Conservation (phyloP, 23 red algal genomes). For the Agarophyton chilense region DNA sequence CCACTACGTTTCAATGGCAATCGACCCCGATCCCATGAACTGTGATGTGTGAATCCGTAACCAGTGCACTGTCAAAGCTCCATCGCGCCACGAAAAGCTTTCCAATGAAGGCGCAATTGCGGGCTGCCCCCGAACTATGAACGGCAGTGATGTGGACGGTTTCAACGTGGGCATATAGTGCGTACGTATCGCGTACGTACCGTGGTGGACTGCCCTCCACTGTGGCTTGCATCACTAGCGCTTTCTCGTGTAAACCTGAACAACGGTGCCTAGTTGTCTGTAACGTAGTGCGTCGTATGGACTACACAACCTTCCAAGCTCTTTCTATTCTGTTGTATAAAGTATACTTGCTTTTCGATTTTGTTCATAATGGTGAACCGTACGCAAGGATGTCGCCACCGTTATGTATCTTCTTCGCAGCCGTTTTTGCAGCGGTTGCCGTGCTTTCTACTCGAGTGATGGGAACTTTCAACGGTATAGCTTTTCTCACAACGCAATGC, state of each 20-base stretch:
- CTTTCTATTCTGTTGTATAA: neutral
- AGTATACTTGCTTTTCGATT: neutral
- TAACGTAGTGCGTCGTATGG: no score
- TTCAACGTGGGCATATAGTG: no score
- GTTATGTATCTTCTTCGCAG: neutral
- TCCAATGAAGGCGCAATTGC: no score
- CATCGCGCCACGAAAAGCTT: no score
- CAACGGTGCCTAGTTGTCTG: no score
- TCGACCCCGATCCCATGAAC: no score
- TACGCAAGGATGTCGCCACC: neutral
- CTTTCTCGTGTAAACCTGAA: neutral
- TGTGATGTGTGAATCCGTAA: no score
- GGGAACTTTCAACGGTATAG: neutral
- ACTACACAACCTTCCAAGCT: no score
- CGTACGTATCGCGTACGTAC: neutral
- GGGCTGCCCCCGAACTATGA: no score
- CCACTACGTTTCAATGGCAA: no score
- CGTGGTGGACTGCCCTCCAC: neutral
- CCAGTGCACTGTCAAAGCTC: no score
- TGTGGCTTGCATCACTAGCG: neutral
- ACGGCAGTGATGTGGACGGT: no score
- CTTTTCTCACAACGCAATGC: neutral
- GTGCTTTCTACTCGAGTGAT: neutral
- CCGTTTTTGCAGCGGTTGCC: neutral
- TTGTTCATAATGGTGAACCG: neutral